Evolutionary conservation across 805 yeast genomes (phyloP), one percentile per base, ranked within the genome.

Genomic region (Kuraishia capsulata): DNA sequence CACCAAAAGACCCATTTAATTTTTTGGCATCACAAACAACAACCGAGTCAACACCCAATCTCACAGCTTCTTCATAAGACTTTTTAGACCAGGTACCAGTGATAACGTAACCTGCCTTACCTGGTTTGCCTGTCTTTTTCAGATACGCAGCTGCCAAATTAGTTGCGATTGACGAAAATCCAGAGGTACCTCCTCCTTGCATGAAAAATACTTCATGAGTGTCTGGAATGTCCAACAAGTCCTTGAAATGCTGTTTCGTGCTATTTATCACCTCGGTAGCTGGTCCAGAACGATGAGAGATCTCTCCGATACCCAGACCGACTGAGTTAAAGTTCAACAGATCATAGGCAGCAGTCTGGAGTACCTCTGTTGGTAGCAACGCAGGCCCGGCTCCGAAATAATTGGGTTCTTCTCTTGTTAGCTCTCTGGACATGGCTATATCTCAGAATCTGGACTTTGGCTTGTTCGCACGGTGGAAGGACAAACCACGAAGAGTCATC

Each of bases 361-460:
- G 71, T 2, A 90, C 97, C 3, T 61, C 53, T 3, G 90, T 78
- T 25, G 97, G 97, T 33, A 92, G 69, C 38, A 80, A 71, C 1
- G 98, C 98, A 36, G 99, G 99, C 11, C 99, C 99, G n/a, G 99
- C 97, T 41, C 97, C 98, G 53, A 87, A 92, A 57, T 92, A 85
- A 53, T 75, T 66, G 40, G 88, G 87, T 52, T 78, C 79, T 57
- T 70, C 78, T 65, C 90, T 76, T 35, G 73, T 70, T 39, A 79
- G 59, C 10, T 70, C 16, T 23, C 23, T n/a, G 11, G 37, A 8
- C 40, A 38, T 38, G 21, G 6, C 11, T 24, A 24, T 8, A 11
- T 24, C 11, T 24, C 8, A 9, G 26, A 24, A 11, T 24, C 26
- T n/a, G n/a, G n/a, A n/a, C n/a, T n/a, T n/a, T n/a, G n/a, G n/a